Evolutionary conservation across 2,329 filamentous ascomycete species (phyloP).

Genomic region (Exophiala oligosperma): DNA sequence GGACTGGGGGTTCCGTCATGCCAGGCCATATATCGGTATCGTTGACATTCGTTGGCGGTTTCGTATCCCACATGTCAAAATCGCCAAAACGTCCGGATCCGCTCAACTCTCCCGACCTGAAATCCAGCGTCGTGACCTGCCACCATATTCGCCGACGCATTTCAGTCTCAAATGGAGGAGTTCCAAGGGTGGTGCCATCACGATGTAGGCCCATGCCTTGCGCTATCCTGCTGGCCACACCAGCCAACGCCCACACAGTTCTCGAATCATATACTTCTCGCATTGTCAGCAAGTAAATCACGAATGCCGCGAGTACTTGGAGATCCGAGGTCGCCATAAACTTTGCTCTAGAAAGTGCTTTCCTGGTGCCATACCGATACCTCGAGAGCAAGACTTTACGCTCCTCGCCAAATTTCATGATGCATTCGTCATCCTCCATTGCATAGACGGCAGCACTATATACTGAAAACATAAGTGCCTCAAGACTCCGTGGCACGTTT

Average conservation of each 20-base stretch:
- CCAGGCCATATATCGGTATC: slow-evolving; percentile 53
- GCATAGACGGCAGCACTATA: slow-evolving; percentile 61
- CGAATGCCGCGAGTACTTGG: slow-evolving; percentile 61
- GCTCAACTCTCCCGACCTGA: slow-evolving; percentile 32
- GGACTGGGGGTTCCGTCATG: slow-evolving; percentile 47
- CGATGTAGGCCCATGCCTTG: slow-evolving; percentile 39
- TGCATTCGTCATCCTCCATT: slow-evolving; percentile 37
- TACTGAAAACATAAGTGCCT: slow-evolving; percentile 60
- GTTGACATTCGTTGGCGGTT: slow-evolving; percentile 53
- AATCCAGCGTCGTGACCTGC: slow-evolving; percentile 49
- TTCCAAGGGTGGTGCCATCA: slow-evolving; percentile 47
- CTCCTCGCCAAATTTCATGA: slow-evolving; percentile 56
- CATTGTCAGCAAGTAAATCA: slow-evolving; percentile 61
- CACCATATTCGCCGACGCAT: slow-evolving; percentile 43
- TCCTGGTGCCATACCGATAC: slow-evolving; percentile 64
- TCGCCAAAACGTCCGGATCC: slow-evolving; percentile 30
- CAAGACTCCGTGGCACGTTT: slow-evolving; percentile 38
- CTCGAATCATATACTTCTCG: slow-evolving; percentile 45
- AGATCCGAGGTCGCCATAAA: slow-evolving; percentile 63
- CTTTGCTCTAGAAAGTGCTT: slow-evolving; percentile 62
- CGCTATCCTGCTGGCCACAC: slow-evolving; percentile 44
- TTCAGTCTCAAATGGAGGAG: slow-evolving; percentile 53
- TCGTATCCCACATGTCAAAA: slow-evolving; percentile 38
- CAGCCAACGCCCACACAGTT: slow-evolving; percentile 46
- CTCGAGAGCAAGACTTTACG: slow-evolving; percentile 50